Conservation (phyloP, 176 grass and related monocot species). For the Miscanthus lutarioriparius region DNA sequence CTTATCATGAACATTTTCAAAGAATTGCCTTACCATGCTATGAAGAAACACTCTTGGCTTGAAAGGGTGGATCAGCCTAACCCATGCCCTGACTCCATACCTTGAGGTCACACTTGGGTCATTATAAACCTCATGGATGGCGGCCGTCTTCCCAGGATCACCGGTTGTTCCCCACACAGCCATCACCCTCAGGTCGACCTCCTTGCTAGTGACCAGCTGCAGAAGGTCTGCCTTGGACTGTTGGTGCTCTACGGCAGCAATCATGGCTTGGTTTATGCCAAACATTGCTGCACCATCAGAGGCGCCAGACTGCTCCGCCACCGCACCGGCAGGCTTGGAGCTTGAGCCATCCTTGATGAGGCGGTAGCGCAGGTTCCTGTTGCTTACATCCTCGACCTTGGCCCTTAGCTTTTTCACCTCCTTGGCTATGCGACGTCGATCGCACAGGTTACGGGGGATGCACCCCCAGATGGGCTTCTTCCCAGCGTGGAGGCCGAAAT, state of each 20-base stretch:
- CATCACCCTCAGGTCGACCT: not conserved
- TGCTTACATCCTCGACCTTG: constrained; percentile 33
- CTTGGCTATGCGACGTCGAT: not conserved
- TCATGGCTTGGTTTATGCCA: not conserved
- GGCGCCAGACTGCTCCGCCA: not conserved
- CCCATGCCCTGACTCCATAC: constrained; percentile 23
- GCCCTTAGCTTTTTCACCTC: constrained; percentile 16
- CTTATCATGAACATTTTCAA: not conserved
- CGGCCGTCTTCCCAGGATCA: constrained; percentile 8
- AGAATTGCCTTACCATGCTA: not conserved
- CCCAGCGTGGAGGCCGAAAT: not conserved
- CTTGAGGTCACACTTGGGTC: accelerated
- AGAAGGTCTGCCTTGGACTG: not conserved
- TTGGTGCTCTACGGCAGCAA: not conserved
- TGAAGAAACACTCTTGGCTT: not conserved
- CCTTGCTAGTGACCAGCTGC: not conserved
- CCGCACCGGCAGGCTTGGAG: not conserved
- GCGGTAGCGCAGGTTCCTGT: constrained; percentile 6
- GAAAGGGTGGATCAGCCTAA: not conserved
- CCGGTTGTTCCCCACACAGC: constrained; percentile 18
- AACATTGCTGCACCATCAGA: not conserved
- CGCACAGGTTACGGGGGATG: not conserved
- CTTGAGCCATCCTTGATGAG: constrained; percentile 18
- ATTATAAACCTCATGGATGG: not conserved
- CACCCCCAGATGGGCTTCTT: not conserved